phyloP scores from a whole-genome alignment of 2,329 filamentous ascomycete species.

The Xylariales sp. region DNA sequence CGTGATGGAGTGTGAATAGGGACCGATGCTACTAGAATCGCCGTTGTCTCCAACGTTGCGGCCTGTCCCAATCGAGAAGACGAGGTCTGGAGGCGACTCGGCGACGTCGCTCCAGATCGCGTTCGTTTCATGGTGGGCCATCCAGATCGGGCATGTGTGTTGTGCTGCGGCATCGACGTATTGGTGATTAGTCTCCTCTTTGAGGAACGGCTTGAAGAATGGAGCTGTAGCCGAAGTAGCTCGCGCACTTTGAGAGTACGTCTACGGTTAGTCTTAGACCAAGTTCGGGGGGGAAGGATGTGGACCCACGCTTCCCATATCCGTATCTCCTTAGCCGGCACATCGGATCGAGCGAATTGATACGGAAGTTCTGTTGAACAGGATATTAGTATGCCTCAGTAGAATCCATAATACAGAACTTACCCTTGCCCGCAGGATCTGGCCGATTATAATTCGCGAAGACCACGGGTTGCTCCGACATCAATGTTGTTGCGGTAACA shows the following conservation, averaged over 20 bases:
- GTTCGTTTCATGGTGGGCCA: constrained; percentile 23
- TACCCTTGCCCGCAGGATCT: constrained; percentile 20
- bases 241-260: constrained; percentile 24
- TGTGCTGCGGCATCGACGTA: constrained; percentile 19
- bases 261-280: too few species aligned
- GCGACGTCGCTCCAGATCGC: constrained; percentile 24
- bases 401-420: not conserved
- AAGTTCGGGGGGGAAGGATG: not conserved
- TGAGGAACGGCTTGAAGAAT: constrained; percentile 26
- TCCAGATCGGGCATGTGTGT: constrained; percentile 21
- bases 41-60: constrained; percentile 22
- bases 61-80: constrained; percentile 26
- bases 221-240: constrained; percentile 25
- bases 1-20: constrained; percentile 17
- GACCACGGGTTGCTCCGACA: constrained; percentile 21
- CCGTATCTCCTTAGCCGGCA: constrained; percentile 22
- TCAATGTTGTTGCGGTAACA: constrained; percentile 20
- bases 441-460: constrained; percentile 29
- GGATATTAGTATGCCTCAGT: constrained; percentile 3
- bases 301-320: constrained; percentile 29
- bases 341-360: constrained; percentile 22
- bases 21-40: constrained; percentile 10
- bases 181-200: constrained; percentile 19
- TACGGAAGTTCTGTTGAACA: constrained; percentile 19
- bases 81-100: constrained; percentile 20